Percentiles rank a stretch among this genome's conserved stretches.
Conservation (phyloP, 495 filamentous ascomycete genomes). For the Penicillium dipodomyicola region DNA sequence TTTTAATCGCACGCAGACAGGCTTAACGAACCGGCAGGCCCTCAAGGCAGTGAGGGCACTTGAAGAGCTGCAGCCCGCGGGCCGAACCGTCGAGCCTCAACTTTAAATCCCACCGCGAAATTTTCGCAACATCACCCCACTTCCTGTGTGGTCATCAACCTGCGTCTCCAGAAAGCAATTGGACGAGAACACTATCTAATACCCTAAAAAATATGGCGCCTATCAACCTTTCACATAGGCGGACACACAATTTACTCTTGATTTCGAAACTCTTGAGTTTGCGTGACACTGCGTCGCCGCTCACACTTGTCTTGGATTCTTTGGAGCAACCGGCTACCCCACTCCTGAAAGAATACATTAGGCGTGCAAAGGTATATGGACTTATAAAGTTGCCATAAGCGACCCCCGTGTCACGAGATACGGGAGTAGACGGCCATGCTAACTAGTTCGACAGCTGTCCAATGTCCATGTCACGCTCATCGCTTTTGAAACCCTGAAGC, state of each 20-base stretch:
- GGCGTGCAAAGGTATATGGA: slow-evolving; percentile 64
- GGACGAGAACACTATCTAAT: background rate
- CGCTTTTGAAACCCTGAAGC: slow-evolving; percentile 70
- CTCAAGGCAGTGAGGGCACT: background rate
- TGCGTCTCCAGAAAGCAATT: slow-evolving; percentile 5
- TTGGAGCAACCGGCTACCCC: slow-evolving; percentile 77
- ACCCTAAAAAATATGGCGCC: slow-evolving; percentile 29
- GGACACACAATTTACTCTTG: slow-evolving; percentile 82
- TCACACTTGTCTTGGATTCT: slow-evolving; percentile 81
- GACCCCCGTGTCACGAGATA: background rate
- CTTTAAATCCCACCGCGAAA: slow-evolving; percentile 25
- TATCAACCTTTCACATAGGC: slow-evolving; percentile 59
- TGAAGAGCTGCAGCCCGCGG: slow-evolving; percentile 20
- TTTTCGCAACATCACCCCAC: slow-evolving; percentile 32
- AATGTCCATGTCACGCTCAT: slow-evolving; percentile 68
- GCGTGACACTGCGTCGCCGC: slow-evolving; percentile 75
- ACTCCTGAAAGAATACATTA: slow-evolving; percentile 69
- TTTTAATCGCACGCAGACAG: background rate
- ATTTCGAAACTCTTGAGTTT: slow-evolving; percentile 79
- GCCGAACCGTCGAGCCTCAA: slow-evolving; percentile 39
- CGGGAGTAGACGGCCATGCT: slow-evolving; percentile 11
- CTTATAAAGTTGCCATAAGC: background rate
- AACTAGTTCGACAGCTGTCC: slow-evolving; percentile 37
- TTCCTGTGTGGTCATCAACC: slow-evolving; percentile 17
- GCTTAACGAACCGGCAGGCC: background rate